Evolutionary conservation across 169 alveolate genomes (phyloP).

Genomic region (Neospora caninum): DNA sequence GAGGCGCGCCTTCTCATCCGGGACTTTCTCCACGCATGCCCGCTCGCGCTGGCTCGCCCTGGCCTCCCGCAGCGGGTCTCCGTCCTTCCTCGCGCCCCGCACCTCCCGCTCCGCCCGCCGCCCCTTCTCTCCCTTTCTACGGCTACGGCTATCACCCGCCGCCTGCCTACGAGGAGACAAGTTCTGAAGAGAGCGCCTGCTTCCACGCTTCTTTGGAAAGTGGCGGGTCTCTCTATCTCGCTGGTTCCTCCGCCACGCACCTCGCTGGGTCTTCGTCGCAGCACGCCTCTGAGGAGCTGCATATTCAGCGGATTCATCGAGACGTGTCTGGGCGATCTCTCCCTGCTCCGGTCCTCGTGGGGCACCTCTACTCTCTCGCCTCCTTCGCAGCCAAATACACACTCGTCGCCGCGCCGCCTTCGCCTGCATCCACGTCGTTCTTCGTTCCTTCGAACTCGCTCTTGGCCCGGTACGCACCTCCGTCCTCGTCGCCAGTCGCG

Average conservation of each 20-base stretch:
- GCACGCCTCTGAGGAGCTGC: slow-evolving; percentile 1
- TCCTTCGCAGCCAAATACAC: not conserved
- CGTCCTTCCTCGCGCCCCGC: no score
- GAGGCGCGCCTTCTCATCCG: not conserved
- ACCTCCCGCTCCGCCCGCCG: not conserved
- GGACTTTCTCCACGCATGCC: no score
- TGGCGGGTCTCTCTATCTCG: not conserved
- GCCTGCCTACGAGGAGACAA: not conserved
- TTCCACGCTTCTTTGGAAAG: not conserved
- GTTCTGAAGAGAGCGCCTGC: not conserved
- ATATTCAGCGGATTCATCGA: not conserved
- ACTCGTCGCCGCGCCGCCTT: not conserved
- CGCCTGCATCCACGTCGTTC: not conserved
- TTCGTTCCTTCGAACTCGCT: not conserved
- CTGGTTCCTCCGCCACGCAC: not conserved
- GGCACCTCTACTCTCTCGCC: not conserved
- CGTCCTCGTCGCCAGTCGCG: not conserved
- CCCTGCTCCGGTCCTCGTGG: not conserved
- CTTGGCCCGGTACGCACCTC: not conserved
- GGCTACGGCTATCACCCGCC: not conserved
- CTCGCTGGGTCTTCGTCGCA: not conserved
- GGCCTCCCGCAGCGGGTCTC: no score
- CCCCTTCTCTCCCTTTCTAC: not conserved
- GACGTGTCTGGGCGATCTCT: not conserved
- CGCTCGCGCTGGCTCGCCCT: no score